Conservation (phyloP, 306 rosid species). For the Quercus wislizeni region DNA sequence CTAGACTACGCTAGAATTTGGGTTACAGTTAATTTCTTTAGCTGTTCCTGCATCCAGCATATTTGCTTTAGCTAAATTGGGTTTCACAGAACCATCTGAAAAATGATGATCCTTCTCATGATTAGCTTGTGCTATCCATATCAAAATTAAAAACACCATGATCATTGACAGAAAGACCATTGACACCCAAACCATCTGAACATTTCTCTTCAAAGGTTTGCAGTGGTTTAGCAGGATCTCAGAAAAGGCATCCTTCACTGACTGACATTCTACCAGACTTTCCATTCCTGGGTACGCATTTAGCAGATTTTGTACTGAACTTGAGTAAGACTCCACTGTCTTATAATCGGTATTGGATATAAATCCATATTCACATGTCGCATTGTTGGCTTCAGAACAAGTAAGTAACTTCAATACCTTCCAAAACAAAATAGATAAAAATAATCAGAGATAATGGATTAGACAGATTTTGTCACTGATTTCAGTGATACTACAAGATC, state of each 20-base stretch:
- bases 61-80: conserved; percentile 18
- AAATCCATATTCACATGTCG: conserved; percentile 32
- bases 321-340: conserved; percentile 43
- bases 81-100: conserved; percentile 41
- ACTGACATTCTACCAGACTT: conserved; percentile 49
- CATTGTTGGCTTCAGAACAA: conserved; percentile 38
- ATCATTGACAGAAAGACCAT: conserved; percentile 33
- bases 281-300: conserved; percentile 56
- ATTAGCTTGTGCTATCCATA: conserved; percentile 38
- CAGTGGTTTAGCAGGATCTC: conserved; percentile 51
- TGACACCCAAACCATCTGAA: conserved; percentile 46
- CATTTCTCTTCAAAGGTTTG: conserved; percentile 51
- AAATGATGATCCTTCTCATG: conserved; percentile 16
- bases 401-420: conserved; percentile 47
- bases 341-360: conserved; percentile 27
- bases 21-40: conserved; percentile 13
- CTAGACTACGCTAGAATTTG: conserved; percentile 1
- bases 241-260: conserved; percentile 60
- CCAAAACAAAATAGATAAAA: background rate
- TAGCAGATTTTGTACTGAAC: conserved; percentile 52
- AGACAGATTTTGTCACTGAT: background rate
- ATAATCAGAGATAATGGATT: background rate
- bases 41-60: conserved; percentile 25
- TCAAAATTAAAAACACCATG: conserved; percentile 45
- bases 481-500: background rate